phyloP scores from a whole-genome alignment of 1,284 basidiomycete genomes.

The Apiotrichum brassicae region DNA sequence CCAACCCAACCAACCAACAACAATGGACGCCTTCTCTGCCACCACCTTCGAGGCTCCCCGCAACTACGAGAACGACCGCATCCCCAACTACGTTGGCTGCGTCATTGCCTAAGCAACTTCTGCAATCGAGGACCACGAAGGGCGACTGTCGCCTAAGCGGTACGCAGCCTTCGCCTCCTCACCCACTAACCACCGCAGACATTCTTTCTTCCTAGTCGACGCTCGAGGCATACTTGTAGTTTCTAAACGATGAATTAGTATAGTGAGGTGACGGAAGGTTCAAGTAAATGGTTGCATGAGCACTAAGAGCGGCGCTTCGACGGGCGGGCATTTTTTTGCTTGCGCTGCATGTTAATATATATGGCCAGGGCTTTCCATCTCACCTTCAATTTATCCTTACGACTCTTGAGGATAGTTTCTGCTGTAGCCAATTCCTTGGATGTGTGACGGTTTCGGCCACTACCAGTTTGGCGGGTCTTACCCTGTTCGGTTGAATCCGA shows the following conservation, averaged over 20 bases:
- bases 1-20: constrained; percentile 16
- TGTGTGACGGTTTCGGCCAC: background rate
- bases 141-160: too few relatives aligned
- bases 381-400: constrained; percentile 3
- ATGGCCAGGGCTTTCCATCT: background rate
- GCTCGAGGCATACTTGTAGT: too few relatives aligned
- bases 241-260: background rate
- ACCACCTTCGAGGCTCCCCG: constrained; percentile 25
- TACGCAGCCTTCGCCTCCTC: too few relatives aligned
- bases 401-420: constrained; percentile 6
- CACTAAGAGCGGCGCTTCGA: background rate
- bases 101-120: constrained; percentile 19
- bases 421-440: constrained; percentile 7
- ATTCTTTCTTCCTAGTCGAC: too few relatives aligned
- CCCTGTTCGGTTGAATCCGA: background rate
- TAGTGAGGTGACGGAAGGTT: background rate
- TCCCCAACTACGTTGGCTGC: constrained; percentile 5
- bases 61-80: constrained; percentile 17
- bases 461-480: background rate
- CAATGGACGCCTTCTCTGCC: constrained; percentile 43
- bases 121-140: too few relatives aligned
- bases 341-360: background rate
- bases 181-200: too few relatives aligned
- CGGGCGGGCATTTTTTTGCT: constrained; percentile 12
- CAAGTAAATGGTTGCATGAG: background rate